Evolutionary conservation across 306 rosid species (phyloP).

Genomic region (Crataegus laevigata): DNA sequence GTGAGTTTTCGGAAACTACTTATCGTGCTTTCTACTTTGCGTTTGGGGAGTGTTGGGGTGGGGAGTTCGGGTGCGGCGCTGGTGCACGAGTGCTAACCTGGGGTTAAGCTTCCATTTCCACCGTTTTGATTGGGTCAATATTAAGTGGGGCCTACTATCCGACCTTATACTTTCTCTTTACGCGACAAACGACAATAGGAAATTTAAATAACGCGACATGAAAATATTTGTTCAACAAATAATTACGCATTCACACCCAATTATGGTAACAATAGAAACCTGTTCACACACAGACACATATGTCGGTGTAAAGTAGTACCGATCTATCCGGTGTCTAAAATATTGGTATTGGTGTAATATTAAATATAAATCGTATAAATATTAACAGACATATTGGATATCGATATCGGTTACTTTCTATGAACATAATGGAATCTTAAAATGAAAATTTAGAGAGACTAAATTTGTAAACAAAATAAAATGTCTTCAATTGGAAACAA

Average conservation of each 20-base stretch:
- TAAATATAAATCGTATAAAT: no score
- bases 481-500: no score
- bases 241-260: background rate
- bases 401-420: fast-evolving
- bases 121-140: background rate
- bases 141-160: background rate
- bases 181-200: background rate
- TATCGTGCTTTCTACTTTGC: background rate
- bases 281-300: no score
- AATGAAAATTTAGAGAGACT: no score
- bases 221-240: background rate
- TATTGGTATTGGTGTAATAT: no score
- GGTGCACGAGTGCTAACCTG: background rate
- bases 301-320: no score
- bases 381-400: no score
- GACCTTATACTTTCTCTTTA: background rate
- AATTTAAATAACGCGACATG: background rate
- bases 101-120: background rate
- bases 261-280: background rate
- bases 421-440: no score
- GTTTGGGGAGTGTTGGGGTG: background rate
- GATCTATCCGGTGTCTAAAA: no score
- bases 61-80: background rate
- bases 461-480: no score
- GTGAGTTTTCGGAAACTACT: background rate